Percentiles rank a stretch among this genome's conserved stretches.
These are phyloP conservation scores for Asterochloris sp. DNA, from an alignment of 139 green algal species.

Conservation along the genomic window DNA sequence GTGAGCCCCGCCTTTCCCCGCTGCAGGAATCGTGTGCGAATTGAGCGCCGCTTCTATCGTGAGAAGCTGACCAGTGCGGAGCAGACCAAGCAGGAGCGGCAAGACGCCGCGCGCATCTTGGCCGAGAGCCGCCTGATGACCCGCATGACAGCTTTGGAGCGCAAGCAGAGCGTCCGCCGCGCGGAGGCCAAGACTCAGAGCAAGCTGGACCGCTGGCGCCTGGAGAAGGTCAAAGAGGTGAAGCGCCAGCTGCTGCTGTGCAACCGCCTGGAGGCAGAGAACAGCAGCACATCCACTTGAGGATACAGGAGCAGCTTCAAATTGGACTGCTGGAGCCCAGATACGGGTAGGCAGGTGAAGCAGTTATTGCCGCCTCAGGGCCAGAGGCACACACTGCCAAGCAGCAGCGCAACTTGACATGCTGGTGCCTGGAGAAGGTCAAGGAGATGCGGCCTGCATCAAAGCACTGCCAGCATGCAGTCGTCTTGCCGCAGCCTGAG, in stretches of 20 bases:
- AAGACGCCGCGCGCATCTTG: constrained; percentile 49
- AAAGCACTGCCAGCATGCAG: too few species aligned
- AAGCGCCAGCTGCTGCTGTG: constrained; percentile 6
- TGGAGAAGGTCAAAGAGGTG: constrained; percentile 45
- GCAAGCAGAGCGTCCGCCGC: constrained; percentile 55
- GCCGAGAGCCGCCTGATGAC: constrained; percentile 44
- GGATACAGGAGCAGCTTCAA: too few species aligned
- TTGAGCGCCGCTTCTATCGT: constrained; percentile 30
- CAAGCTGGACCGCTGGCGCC: constrained; percentile 46
- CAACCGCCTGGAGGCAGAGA: neutral
- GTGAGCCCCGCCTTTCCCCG: too few species aligned
- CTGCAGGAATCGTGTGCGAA: constrained; percentile 37
- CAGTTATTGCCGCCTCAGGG: too few species aligned
- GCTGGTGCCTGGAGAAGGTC: constrained; percentile 39
- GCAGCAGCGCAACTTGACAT: constrained; percentile 37
- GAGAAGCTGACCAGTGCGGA: constrained; percentile 24
- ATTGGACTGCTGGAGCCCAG: too few species aligned
- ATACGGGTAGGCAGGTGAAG: too few species aligned
- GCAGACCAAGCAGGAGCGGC: constrained; percentile 52
- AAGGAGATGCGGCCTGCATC: constrained; percentile 31
- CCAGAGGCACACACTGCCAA: constrained; percentile 18
- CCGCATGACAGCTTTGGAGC: constrained; percentile 57
- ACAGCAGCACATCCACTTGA: neutral
- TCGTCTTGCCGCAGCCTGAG: too few species aligned
- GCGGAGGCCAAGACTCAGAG: constrained; percentile 38